Base-by-base conservation (phyloP, 305 asterid genomes). In the Fraxinus paxiana region DNA sequence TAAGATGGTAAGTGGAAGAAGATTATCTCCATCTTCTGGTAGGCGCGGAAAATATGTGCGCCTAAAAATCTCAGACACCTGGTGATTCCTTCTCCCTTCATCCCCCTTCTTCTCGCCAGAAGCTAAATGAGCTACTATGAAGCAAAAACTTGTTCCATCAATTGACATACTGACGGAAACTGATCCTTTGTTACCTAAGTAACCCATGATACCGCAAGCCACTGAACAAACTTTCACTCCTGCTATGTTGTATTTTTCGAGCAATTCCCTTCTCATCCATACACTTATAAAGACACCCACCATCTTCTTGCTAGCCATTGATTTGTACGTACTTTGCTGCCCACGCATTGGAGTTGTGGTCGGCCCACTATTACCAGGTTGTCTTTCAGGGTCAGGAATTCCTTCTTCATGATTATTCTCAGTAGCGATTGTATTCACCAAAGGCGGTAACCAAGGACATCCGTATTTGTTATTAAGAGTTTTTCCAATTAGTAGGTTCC, bases 171-270 rank as follows among this genome's bases (percentile, higher is more conserved):
- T 95, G 69, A 93, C 90, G 0, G 97, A 86, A 80, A 95, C 97
- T 0, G 98, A 93, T 67, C 98, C 98, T 86, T 95, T 95, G 86
- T 95, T 95, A 34, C 98, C 97, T 88, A 95, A 88, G 86, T 89
- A 91, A 15, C 98, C 98, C 98, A 95, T 91, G 80, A 93, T 90
- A n/a, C 98, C 98, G 80, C 98, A 95, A 28, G 97, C 98, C 87
- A 93, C 98, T 0, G 97, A 88, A 71, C 93, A 92, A 30, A 95
- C 93, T 82, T 85, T 91, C 46, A 92, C 96, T 35, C 90, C 87
- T 0, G 93, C 89, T 76, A 93, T 78, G 2, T 82, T 76, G 81
- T 89, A 89, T 76, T 72, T 85, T 83, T 91, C 82, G 77, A 90
- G 83, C 87, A 90, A 61, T 84, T 90, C 93, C 84, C 85, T 86